Evolutionary conservation across 768 basidiomycete genomes (phyloP), one percentile per base, ranked within the genome.

Genomic region (Russula earlei): DNA sequence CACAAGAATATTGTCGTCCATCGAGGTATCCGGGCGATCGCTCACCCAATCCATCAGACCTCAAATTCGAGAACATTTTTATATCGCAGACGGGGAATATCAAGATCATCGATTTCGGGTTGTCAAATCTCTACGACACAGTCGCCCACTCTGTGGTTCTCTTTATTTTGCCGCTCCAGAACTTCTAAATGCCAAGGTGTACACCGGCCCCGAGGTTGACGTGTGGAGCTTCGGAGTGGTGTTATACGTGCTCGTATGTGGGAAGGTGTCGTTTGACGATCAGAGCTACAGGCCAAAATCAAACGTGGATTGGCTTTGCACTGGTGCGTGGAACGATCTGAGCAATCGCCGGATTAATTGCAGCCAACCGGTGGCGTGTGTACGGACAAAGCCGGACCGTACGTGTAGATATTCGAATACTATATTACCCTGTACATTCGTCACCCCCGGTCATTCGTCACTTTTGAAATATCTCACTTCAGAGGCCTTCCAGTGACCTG

Each of bases 201-300:
- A 98, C 68, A 92, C 90, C 0, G 95, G 96, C 0, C 96, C 96
- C 14, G 95, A 98, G 68, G 96, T 98, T 55, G 96, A 98, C 65
- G 85, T 99, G 4, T 99, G 96, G 96, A 93, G 91, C 66, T 98
- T 99, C 62, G 95, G 96, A 10, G 94, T 99, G 62, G 96, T 99
- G 6, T 79, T 99, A 24, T 98, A 98, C 65, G 93, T 96, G 19
- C 79, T 99, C 49, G 94, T 99, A 0, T 99, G 95, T 67, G 96
- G 96, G 47, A 97, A 96, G 72, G 96, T 99, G 3, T 95, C 96
- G 0, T 98, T 99, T 67, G 96, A 99, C 65, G 96, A 99, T 68
- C 92, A 98, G 71, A 93, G 0, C 73, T 99, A 50, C 96, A 98
- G 68, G 96, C 96, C 24, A 99, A 98, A 74, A 99, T 99, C 71